Percentiles rank a stretch among this genome's conserved stretches.
Conservation (phyloP, 352 stramenopile species). For the Phytophthora fragariae region DNA sequence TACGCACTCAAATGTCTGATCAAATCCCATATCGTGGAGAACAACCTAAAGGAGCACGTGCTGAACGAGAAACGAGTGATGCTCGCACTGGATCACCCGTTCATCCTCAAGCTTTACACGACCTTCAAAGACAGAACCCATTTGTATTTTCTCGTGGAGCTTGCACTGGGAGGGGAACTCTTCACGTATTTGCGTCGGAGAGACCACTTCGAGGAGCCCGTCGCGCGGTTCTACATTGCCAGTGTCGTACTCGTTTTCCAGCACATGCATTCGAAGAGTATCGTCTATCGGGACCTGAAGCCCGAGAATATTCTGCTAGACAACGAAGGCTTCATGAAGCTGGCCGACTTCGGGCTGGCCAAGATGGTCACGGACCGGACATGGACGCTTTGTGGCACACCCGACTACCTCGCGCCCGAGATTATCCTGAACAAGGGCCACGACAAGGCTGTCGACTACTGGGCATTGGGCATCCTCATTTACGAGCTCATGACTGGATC, state of each 20-base stretch:
- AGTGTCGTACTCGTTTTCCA: conserved; percentile 92
- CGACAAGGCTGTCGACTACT: conserved; percentile 93
- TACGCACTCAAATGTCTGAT: conserved; percentile 95
- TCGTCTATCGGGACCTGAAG: conserved; percentile 93
- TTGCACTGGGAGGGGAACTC: conserved; percentile 91
- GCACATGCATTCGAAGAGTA: conserved; percentile 91
- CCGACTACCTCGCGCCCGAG: conserved; percentile 93
- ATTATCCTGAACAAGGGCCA: conserved; percentile 94
- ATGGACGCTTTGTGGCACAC: conserved; percentile 93
- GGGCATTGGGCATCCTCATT: conserved; percentile 90
- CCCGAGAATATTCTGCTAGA: conserved; percentile 91
- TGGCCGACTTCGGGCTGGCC: conserved; percentile 93
- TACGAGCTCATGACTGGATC: conserved; percentile 90
- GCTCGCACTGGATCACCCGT: conserved; percentile 88
- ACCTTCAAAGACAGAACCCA: conserved; percentile 92
- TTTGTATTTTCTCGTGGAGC: conserved; percentile 94
- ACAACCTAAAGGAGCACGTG: conserved; percentile 93
- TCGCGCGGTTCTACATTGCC: conserved; percentile 89
- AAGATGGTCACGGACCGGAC: conserved; percentile 90
- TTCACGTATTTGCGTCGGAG: conserved; percentile 90
- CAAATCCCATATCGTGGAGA: conserved; percentile 91
- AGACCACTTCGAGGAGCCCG: conserved; percentile 77
- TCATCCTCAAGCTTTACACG: conserved; percentile 91
- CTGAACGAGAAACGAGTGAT: conserved; percentile 93
- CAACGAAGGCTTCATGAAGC: conserved; percentile 89